Percentiles rank a stretch among this genome's conserved stretches.
phyloP scores from a whole-genome alignment of 352 stramenopile species.

The Phytophthora rubi region DNA sequence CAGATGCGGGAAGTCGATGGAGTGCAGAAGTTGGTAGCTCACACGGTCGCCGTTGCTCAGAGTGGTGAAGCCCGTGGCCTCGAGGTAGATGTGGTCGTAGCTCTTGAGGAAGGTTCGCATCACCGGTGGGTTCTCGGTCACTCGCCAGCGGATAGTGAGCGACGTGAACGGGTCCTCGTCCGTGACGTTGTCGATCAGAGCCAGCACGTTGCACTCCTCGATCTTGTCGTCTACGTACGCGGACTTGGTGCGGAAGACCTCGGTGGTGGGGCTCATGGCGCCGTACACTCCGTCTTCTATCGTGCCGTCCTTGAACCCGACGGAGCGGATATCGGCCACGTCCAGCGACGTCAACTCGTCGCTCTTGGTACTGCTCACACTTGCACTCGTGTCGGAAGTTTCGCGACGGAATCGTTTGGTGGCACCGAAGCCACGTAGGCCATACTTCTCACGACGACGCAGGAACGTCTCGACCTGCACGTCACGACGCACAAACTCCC shows the following conservation, averaged over 20 bases:
- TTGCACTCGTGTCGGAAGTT: conserved; percentile 30
- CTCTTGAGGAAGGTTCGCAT: conserved; percentile 40
- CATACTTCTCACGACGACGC: conserved; percentile 34
- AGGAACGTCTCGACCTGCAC: conserved; percentile 37
- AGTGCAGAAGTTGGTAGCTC: conserved; percentile 42
- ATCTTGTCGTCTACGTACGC: conserved; percentile 40
- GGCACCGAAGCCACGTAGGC: conserved; percentile 28
- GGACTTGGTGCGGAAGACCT: conserved; percentile 38
- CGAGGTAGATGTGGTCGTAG: conserved; percentile 49
- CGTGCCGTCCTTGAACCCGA: conserved; percentile 35
- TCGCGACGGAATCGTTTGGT: conserved; percentile 32
- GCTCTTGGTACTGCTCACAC: conserved; percentile 36
- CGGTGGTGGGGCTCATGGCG: conserved; percentile 37
- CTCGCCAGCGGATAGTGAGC: conserved; percentile 31
- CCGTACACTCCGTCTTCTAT: conserved; percentile 44
- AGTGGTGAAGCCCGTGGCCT: conserved; percentile 35
- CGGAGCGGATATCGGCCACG: conserved; percentile 32
- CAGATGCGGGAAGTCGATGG: conserved; percentile 34
- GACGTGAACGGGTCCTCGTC: conserved; percentile 29
- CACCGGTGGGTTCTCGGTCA: conserved; percentile 36
- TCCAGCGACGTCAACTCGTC: conserved; percentile 36
- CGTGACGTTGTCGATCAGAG: conserved; percentile 36
- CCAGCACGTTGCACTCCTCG: conserved; percentile 38
- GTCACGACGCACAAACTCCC: conserved; percentile 36
- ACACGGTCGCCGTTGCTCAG: conserved; percentile 33